Conservation (phyloP, 1,284 basidiomycete genomes). For the Moesziomyces sp. region DNA sequence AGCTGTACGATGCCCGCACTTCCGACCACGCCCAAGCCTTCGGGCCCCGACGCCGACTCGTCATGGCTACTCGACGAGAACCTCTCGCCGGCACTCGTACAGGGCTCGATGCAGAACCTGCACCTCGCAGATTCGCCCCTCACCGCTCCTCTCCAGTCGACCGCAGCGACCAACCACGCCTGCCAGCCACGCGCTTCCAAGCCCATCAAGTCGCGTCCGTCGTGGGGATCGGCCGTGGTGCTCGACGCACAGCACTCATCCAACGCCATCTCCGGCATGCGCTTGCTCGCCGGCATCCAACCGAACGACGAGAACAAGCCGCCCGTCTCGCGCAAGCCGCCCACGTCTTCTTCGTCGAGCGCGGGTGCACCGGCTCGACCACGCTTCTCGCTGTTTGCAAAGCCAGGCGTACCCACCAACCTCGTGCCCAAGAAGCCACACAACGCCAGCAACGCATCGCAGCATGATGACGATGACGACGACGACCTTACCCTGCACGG, state of each 20-base stretch:
- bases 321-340: slow-evolving; percentile 22
- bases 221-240: slow-evolving; percentile 39
- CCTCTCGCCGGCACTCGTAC: slow-evolving; percentile 31
- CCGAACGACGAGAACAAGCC: slow-evolving; percentile 40
- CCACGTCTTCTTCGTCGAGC: slow-evolving; percentile 12
- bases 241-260: slow-evolving; percentile 30
- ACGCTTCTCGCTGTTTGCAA: slow-evolving; percentile 47
- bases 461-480: slow-evolving; percentile 32
- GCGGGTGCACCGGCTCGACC: slow-evolving; percentile 10
- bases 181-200: slow-evolving; percentile 15
- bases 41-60: slow-evolving; percentile 24
- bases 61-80: slow-evolving; percentile 47
- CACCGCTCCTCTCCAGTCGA: slow-evolving; percentile 15
- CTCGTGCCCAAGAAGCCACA: slow-evolving; percentile 28
- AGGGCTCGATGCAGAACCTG: slow-evolving; percentile 35
- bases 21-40: slow-evolving; percentile 32
- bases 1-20: slow-evolving; percentile 25
- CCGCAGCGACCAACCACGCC: slow-evolving; percentile 11
- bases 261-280: slow-evolving; percentile 43
- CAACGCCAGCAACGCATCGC: background rate
- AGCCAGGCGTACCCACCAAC: slow-evolving; percentile 42
- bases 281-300: slow-evolving; percentile 38
- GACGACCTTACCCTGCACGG: slow-evolving; percentile 34
- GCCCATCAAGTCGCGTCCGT: slow-evolving; percentile 39
- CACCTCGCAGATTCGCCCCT: slow-evolving; percentile 46